These are phyloP conservation scores for Ichthyophthirius multifiliis DNA, from an alignment of 169 alveolate species.

Conservation along the genomic window DNA sequence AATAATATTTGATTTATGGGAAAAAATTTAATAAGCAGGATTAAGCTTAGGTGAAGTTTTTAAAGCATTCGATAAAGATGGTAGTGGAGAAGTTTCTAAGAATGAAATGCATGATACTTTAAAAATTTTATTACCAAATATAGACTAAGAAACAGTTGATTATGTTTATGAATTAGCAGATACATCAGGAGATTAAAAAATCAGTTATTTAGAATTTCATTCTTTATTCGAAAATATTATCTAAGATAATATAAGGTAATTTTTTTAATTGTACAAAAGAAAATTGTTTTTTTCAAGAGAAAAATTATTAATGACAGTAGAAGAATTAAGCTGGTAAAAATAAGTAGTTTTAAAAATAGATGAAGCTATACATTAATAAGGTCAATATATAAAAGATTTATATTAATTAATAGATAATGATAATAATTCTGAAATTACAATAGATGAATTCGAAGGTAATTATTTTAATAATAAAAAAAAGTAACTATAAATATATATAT, in stretches of 20 bases:
- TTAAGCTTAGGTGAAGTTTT: constrained; percentile 7
- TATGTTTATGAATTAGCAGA: constrained; percentile 33
- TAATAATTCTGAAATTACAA: constrained; percentile 19
- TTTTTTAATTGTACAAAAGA: no score
- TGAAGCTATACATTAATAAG: constrained; percentile 22
- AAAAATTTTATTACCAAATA: background rate
- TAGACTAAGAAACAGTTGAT: constrained; percentile 14
- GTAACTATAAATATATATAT: no score
- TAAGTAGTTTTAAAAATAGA: constrained; percentile 24
- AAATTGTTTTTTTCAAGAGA: background rate
- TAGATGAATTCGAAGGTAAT: constrained; percentile 20
- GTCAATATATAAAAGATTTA: constrained; percentile 29
- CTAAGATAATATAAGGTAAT: constrained; percentile 11
- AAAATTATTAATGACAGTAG: background rate
- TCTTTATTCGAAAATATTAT: constrained; percentile 32
- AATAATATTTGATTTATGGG: constrained; percentile 18
- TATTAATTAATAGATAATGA: constrained; percentile 33
- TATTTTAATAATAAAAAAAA: no score
- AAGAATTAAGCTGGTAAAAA: constrained; percentile 16
- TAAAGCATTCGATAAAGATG: constrained; percentile 30
- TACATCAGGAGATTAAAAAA: constrained; percentile 32
- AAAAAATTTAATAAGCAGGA: constrained; percentile 24
- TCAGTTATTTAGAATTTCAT: constrained; percentile 22
- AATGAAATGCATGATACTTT: constrained; percentile 21
- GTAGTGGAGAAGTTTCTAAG: constrained; percentile 16